These are phyloP conservation scores for Sequoia sempervirens DNA, from an alignment of 75 land plant genomes.

Conservation along the genomic window DNA sequence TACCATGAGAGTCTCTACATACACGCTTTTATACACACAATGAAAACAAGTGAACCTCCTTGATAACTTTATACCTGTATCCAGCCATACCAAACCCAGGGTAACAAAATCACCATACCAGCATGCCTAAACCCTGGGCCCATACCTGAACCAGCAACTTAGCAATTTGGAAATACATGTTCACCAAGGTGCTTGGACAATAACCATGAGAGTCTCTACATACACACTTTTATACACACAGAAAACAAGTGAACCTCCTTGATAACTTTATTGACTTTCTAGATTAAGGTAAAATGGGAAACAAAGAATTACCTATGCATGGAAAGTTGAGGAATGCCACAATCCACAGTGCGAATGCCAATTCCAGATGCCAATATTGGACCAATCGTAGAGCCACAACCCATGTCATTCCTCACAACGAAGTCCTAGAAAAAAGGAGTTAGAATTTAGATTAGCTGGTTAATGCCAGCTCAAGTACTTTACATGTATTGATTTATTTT, in stretches of 20 bases:
- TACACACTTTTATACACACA: neutral
- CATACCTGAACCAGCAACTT: no score
- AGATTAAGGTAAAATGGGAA: neutral
- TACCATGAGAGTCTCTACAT: neutral
- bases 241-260: neutral
- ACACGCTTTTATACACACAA: neutral
- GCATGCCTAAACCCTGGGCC: no score
- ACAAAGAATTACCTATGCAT: conserved; percentile 83
- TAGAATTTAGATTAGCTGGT: neutral
- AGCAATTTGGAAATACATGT: neutral
- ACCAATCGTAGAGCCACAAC: conserved; percentile 97
- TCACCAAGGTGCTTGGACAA: neutral
- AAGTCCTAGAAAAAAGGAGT: conserved; percentile 60
- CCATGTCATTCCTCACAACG: conserved; percentile 98
- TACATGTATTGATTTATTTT: neutral
- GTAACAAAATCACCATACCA: no score
- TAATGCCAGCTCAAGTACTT: neutral
- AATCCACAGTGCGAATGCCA: conserved; percentile 96
- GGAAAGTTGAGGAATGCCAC: conserved; percentile 95
- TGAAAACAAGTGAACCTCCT: neutral
- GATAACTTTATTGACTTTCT: neutral
- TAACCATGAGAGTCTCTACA: neutral
- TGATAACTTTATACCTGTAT: neutral
- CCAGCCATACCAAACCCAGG: no score
- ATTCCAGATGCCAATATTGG: conserved; percentile 95